Evolutionary conservation across 768 basidiomycete species (phyloP).

Genomic region (Pisolithus albus): DNA sequence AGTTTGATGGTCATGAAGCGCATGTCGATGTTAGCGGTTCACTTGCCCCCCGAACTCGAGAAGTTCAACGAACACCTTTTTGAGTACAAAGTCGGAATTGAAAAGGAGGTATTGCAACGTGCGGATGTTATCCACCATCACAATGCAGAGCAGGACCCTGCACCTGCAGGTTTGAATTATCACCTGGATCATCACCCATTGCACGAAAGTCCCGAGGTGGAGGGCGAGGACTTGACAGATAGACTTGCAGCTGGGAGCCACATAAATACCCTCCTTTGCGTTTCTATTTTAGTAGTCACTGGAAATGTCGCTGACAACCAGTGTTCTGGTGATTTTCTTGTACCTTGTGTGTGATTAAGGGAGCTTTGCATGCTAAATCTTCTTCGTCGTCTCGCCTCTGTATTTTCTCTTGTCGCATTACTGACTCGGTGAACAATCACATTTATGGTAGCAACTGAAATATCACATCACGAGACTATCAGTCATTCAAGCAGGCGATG

Average conservation of each 20-base stretch:
- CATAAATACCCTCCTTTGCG: slow-evolving; percentile 7
- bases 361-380: not conserved
- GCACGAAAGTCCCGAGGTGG: slow-evolving; percentile 2
- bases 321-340: not conserved
- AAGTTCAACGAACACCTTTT: slow-evolving; percentile 53
- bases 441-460: not conserved
- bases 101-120: slow-evolving; percentile 33
- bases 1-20: slow-evolving; percentile 81
- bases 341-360: not conserved
- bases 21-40: slow-evolving; percentile 50
- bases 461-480: no score
- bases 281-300: not conserved
- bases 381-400: not conserved
- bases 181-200: slow-evolving; percentile 2
- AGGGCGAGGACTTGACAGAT: slow-evolving; percentile 18
- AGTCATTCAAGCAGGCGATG: not conserved
- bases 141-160: slow-evolving; percentile 19
- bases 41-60: slow-evolving; percentile 37
- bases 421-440: slow-evolving; percentile 6
- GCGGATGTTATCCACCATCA: slow-evolving; percentile 46
- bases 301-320: not conserved
- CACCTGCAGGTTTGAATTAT: not conserved
- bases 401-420: not conserved
- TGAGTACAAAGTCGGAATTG: no score
- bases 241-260: slow-evolving; percentile 19